Evolutionary conservation across 2,329 filamentous ascomycete genomes (phyloP).

Genomic region (Teratosphaeria viscida): DNA sequence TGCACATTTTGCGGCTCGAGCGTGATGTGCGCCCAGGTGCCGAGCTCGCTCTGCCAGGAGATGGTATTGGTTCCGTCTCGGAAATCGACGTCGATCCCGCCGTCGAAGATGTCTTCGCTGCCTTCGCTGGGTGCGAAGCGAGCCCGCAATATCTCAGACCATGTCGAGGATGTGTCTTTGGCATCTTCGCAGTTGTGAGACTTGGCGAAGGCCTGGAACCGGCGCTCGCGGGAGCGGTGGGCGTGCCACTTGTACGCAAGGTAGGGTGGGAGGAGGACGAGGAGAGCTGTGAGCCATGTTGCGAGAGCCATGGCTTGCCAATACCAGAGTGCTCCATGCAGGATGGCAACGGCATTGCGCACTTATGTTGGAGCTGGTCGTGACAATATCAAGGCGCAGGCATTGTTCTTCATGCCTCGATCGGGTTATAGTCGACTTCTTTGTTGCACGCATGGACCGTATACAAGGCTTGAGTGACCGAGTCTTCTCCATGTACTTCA

Average conservation of each 20-base stretch:
- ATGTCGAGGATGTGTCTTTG: neutral
- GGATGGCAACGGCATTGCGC: neutral
- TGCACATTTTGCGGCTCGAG: slow-evolving; percentile 40
- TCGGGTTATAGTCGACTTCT: neutral
- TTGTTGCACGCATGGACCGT: neutral
- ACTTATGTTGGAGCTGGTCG: neutral
- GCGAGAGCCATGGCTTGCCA: neutral
- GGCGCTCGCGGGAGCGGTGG: neutral
- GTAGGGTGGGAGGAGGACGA: neutral
- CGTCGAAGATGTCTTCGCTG: neutral
- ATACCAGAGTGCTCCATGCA: neutral
- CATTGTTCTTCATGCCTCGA: neutral
- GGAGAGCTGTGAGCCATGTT: neutral
- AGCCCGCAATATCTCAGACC: neutral
- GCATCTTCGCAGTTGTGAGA: neutral
- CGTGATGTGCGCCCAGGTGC: neutral
- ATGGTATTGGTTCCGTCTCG: neutral
- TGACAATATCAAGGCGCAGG: neutral
- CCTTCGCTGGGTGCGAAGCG: neutral
- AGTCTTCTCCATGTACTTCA: too few species aligned
- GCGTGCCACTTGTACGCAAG: neutral
- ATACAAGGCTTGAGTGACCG: too few species aligned
- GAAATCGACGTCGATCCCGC: neutral
- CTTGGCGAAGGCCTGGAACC: neutral
- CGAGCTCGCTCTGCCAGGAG: neutral